Base-by-base conservation (phyloP, 106 monocot genomes). In the Amphibolis antarctica region DNA sequence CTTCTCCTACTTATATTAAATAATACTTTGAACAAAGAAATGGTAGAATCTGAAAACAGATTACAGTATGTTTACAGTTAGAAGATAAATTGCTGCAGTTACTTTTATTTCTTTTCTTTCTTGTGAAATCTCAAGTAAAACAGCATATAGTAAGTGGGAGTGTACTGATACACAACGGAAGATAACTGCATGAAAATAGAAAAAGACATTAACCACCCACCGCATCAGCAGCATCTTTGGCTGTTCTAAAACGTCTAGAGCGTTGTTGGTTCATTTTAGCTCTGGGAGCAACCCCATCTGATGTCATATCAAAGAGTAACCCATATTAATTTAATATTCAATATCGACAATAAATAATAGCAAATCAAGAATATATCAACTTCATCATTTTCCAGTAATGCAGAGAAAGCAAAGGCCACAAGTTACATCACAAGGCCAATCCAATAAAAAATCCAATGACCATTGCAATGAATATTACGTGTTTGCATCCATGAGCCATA, bases 261-360 rank as follows among this genome's bases (percentile, higher is more conserved):
- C 96, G 83, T 50, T 98, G 96, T 64, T 98, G 96, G 70, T 98
- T 98, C 90, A 98, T 98, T 70, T 98, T 98, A 31, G 96, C 96
- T 66, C 96, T 79, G 50, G 96, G 96, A 50, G 96, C 96, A 75
- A 98, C 96, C 68, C 96, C 96, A 87, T 98, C 90, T 98, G 60
- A 20, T 53, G 13, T 60, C 13, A 42, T 21, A 73, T 42, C 63
- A 15, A 61, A 44, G n/a, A 43, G 15, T 55, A 78, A 42, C 43
- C 9, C 21, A 3, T 54, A 43, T 45, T 30, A 42, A 53, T 17
- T 64, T 17, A 47, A 4, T 12, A 28, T 3, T 7, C 62, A 62
- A 4, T 44, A 24, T 17, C 48, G 12, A 13, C 48, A 43, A 26
- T 44, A 1, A 44, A 21, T 7, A 43, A 43, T 22, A 7, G 18